These are phyloP conservation scores for Tuber borchii DNA, from an alignment of 495 filamentous ascomycete species.

Conservation along the genomic window DNA sequence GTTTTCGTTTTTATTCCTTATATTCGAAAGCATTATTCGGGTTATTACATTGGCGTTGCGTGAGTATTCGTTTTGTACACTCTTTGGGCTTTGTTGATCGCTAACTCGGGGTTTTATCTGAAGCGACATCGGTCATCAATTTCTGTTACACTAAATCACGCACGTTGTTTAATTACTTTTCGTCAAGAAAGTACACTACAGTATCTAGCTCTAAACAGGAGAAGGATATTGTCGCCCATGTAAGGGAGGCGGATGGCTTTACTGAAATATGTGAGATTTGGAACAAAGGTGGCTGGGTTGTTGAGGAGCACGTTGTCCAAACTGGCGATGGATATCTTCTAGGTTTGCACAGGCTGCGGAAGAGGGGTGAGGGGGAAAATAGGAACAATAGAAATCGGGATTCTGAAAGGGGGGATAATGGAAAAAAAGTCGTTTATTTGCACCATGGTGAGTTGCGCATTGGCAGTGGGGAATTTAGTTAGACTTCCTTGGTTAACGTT, in stretches of 20 bases:
- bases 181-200: slow-evolving; percentile 58
- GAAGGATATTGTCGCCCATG: slow-evolving; percentile 45
- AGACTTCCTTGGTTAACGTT: slow-evolving; percentile 8
- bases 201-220: slow-evolving; percentile 55
- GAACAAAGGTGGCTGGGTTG: slow-evolving; percentile 61
- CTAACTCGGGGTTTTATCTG: slow-evolving; percentile 1
- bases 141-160: slow-evolving; percentile 80
- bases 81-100: neutral
- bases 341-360: slow-evolving; percentile 79
- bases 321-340: slow-evolving; percentile 91
- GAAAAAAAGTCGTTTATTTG: slow-evolving; percentile 85
- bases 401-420: slow-evolving; percentile 56
- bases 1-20: slow-evolving; percentile 71
- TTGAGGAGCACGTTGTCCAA: slow-evolving; percentile 93
- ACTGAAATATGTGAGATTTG: slow-evolving; percentile 82
- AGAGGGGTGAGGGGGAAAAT: slow-evolving; percentile 71
- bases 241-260: slow-evolving; percentile 72
- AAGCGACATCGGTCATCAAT: slow-evolving; percentile 68
- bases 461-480: neutral
- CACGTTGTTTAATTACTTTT: slow-evolving; percentile 70
- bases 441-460: slow-evolving; percentile 58
- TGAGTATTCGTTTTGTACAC: slow-evolving; percentile 45
- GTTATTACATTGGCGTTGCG: slow-evolving; percentile 86
- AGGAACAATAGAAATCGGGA: slow-evolving; percentile 50
- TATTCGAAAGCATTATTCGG: slow-evolving; percentile 71